Conservation (phyloP, 139 green algal species). For the Chlamydomonas eustigma region DNA sequence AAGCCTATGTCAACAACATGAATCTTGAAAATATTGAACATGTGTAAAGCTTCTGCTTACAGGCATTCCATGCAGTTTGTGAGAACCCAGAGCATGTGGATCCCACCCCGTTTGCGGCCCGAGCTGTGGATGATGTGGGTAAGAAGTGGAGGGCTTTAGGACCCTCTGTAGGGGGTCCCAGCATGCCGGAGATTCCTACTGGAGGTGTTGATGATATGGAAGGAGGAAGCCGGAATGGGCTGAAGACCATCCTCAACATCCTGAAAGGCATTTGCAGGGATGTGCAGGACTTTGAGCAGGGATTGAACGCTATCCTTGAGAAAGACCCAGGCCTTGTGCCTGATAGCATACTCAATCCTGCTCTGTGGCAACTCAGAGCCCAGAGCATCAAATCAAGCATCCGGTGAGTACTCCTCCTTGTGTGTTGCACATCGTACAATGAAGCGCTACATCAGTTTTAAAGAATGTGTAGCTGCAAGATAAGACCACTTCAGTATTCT, state of each 20-base stretch:
- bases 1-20: too few species aligned
- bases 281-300: slow-evolving; percentile 7
- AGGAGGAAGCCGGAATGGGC: background rate
- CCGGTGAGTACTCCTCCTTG: background rate
- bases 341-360: background rate
- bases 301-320: background rate
- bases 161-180: background rate
- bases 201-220: too few species aligned
- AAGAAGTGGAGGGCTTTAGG: background rate
- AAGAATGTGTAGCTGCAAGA: too few species aligned
- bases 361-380: background rate
- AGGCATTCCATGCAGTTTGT: background rate
- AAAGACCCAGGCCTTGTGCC: background rate
- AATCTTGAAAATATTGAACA: too few species aligned
- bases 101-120: slow-evolving; percentile 5
- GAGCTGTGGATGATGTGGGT: background rate
- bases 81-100: slow-evolving; percentile 8
- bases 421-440: too few species aligned
- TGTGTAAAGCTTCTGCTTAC: too few species aligned
- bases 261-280: background rate
- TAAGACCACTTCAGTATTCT: too few species aligned
- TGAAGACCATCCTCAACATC: slow-evolving; percentile 10
- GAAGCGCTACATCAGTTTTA: too few species aligned
- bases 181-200: background rate
- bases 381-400: background rate